Conservation (phyloP, 805 yeast genomes). For the Phaffomyces thermotolerans region DNA sequence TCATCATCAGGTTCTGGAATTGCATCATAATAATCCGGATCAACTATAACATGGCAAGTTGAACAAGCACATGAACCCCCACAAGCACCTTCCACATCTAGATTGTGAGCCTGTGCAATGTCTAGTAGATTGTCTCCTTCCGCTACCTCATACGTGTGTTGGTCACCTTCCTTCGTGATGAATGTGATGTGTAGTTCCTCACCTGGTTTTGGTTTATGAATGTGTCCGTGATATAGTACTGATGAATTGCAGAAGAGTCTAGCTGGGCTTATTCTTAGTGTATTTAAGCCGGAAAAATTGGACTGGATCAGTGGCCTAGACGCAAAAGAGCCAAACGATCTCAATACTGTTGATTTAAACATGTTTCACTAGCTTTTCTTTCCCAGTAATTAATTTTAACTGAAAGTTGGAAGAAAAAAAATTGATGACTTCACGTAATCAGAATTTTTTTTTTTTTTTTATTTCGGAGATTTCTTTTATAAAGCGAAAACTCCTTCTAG, state of each 20-base stretch:
- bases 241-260: slow-evolving; percentile 25
- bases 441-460: background rate
- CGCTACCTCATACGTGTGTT: slow-evolving; percentile 73
- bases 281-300: background rate
- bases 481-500: slow-evolving; percentile 5
- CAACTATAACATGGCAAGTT: slow-evolving; percentile 94
- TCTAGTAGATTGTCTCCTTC: slow-evolving; percentile 90
- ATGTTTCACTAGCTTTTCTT: background rate
- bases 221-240: slow-evolving; percentile 61
- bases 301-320: background rate
- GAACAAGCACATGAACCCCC: slow-evolving; percentile 99
- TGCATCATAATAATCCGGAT: slow-evolving; percentile 86
- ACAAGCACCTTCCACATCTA: slow-evolving; percentile 98
- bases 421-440: background rate
- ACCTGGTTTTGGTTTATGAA: slow-evolving; percentile 87
- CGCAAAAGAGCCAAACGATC: background rate
- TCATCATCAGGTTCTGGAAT: slow-evolving; percentile 96
- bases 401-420: background rate
- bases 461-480: background rate
- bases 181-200: slow-evolving; percentile 85
- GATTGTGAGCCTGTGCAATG: slow-evolving; percentile 86
- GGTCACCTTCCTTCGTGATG: slow-evolving; percentile 86
- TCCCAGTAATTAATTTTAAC: too few relatives aligned
- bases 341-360: background rate
- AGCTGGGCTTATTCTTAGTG: slow-evolving; percentile 2